Conservation (phyloP, 2,329 filamentous ascomycete species). For the Calonectria crousiana region DNA sequence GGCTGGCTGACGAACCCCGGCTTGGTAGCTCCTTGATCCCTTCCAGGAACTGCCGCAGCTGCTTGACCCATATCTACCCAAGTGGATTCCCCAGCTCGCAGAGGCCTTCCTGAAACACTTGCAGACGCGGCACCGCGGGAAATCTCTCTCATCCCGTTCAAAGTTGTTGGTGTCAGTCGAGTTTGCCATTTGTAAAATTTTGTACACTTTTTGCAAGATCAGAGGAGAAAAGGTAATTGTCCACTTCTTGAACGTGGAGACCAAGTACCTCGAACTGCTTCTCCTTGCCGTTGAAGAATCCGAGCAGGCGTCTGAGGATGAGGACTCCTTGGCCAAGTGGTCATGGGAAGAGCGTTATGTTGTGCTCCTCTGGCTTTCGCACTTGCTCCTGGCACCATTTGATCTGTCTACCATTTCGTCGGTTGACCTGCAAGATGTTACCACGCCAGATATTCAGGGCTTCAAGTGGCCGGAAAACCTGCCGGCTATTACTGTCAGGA, state of each 20-base stretch:
- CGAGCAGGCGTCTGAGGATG: slow-evolving; percentile 48
- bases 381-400: slow-evolving; percentile 88
- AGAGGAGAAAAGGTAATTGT: slow-evolving; percentile 93
- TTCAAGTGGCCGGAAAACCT: slow-evolving; percentile 70
- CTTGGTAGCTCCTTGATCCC: slow-evolving; percentile 74
- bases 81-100: slow-evolving; percentile 79
- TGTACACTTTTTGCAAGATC: slow-evolving; percentile 96
- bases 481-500: slow-evolving; percentile 77
- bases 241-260: slow-evolving; percentile 91
- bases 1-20: background rate
- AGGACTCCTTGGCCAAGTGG: slow-evolving; percentile 54
- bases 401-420: slow-evolving; percentile 88
- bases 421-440: slow-evolving; percentile 60
- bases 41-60: slow-evolving; percentile 97
- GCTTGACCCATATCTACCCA: slow-evolving; percentile 84
- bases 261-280: slow-evolving; percentile 84
- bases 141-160: slow-evolving; percentile 46
- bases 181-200: slow-evolving; percentile 79
- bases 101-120: slow-evolving; percentile 81
- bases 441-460: slow-evolving; percentile 56
- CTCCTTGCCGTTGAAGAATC: slow-evolving; percentile 78
- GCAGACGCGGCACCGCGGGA: slow-evolving; percentile 57
- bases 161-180: slow-evolving; percentile 68
- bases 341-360: slow-evolving; percentile 92
- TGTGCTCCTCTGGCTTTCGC: slow-evolving; percentile 87